Percentiles rank a stretch among this genome's conserved stretches.
Conservation (phyloP, 352 stramenopile species). For the Phytophthora podocarpi region DNA sequence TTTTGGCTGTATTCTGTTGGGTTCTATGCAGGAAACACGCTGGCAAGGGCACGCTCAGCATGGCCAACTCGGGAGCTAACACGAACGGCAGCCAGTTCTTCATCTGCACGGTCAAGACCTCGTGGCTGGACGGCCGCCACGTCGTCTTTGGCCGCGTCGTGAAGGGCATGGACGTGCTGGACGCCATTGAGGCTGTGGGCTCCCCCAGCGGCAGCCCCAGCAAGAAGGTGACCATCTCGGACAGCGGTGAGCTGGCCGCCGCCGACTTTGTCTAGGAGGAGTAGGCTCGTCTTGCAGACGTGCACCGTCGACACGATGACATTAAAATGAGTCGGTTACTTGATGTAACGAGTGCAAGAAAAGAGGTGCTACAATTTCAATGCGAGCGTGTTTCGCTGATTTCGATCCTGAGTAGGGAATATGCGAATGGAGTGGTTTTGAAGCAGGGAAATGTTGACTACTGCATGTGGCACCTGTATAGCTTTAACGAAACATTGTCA, state of each 20-base stretch:
- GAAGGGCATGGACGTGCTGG: constrained; percentile 96
- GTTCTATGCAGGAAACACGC: constrained; percentile 63
- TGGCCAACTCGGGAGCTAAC: constrained; percentile 86
- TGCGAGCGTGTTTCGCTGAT: too few species aligned
- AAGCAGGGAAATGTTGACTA: too few species aligned
- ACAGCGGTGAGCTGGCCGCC: constrained; percentile 92
- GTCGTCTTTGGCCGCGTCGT: constrained; percentile 95
- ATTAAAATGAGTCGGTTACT: too few species aligned
- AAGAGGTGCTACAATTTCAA: too few species aligned
- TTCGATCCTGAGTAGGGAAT: too few species aligned
- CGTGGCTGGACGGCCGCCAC: constrained; percentile 89
- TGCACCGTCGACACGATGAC: too few species aligned
- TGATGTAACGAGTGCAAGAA: too few species aligned
- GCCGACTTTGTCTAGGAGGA: constrained; percentile 60
- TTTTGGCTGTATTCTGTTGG: background rate
- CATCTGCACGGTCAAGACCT: constrained; percentile 94
- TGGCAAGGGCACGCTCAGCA: constrained; percentile 73
- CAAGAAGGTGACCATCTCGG: constrained; percentile 91
- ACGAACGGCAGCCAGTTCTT: constrained; percentile 99
- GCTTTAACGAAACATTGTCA: too few species aligned
- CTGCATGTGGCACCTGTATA: too few species aligned
- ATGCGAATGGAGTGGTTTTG: too few species aligned
- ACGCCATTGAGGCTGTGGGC: constrained; percentile 95
- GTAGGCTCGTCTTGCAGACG: constrained; percentile 12
- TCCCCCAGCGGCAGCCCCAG: constrained; percentile 89